Evolutionary conservation across 2,329 filamentous ascomycete species (phyloP).

Genomic region (Colletotrichum melonis): DNA sequence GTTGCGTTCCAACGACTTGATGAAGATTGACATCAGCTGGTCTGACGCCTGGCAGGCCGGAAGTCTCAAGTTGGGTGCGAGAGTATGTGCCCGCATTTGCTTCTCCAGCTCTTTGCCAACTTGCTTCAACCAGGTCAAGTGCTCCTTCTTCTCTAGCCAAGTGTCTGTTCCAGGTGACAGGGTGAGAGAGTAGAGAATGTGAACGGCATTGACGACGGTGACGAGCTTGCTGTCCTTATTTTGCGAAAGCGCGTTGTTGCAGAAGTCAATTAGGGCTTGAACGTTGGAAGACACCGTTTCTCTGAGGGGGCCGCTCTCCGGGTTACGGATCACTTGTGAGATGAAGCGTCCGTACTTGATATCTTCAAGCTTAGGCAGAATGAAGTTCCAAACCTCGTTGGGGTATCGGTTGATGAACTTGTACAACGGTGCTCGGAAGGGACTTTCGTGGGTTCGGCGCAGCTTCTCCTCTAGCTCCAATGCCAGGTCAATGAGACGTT

Average conservation of each 20-base stretch:
- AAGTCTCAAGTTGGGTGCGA: slow-evolving; percentile 80
- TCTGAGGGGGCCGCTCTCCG: slow-evolving; percentile 79
- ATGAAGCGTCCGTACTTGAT: slow-evolving; percentile 91
- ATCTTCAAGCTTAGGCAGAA: slow-evolving; percentile 84
- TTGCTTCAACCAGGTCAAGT: slow-evolving; percentile 68
- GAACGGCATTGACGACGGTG: slow-evolving; percentile 87
- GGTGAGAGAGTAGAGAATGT: slow-evolving; percentile 83
- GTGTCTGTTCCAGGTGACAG: slow-evolving; percentile 71
- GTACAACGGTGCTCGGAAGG: slow-evolving; percentile 90
- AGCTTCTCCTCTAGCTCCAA: slow-evolving; percentile 87
- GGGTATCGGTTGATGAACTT: slow-evolving; percentile 95
- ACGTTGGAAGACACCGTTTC: slow-evolving; percentile 80
- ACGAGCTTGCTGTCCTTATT: slow-evolving; percentile 76
- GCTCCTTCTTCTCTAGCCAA: slow-evolving; percentile 79
- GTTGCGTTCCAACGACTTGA: slow-evolving; percentile 80
- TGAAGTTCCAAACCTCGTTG: slow-evolving; percentile 84
- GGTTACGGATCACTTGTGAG: slow-evolving; percentile 83
- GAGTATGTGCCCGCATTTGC: slow-evolving; percentile 75
- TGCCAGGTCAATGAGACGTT: slow-evolving; percentile 89
- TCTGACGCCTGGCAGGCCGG: slow-evolving; percentile 91
- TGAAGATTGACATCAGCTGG: slow-evolving; percentile 87
- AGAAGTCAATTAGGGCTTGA: slow-evolving; percentile 76
- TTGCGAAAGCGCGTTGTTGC: slow-evolving; percentile 71
- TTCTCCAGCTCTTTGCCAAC: slow-evolving; percentile 84
- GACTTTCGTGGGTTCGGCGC: slow-evolving; percentile 88